A percentile compares a stretch with the other conserved stretches of the same genome.
Evolutionary conservation across 805 yeast species (phyloP).

Genomic region (Sugiyamaella lignohabitans): DNA sequence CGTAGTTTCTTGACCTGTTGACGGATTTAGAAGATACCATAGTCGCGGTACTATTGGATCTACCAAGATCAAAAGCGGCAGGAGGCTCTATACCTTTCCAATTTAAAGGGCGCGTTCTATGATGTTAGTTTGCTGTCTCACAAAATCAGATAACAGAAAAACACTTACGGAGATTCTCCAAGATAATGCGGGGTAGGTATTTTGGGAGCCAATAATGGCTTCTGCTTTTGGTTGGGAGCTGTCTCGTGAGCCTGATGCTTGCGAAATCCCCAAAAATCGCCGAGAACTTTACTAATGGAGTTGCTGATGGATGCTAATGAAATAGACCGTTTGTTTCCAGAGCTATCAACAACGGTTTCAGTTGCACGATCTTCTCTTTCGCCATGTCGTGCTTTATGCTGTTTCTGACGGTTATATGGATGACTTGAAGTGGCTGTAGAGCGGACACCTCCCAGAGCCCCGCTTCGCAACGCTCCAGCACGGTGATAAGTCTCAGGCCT

Average conservation of each 20-base stretch:
- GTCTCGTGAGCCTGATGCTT: not conserved
- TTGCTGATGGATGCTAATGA: not conserved
- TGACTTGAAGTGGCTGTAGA: not conserved
- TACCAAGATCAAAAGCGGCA: constrained; percentile 5
- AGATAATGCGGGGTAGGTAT: constrained; percentile 11
- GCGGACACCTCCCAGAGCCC: too few species aligned
- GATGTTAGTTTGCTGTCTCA: too few species aligned
- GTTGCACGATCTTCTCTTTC: not conserved
- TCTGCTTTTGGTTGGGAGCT: not conserved
- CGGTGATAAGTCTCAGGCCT: too few species aligned
- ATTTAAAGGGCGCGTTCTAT: not conserved
- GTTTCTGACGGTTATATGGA: not conserved
- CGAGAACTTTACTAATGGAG: not conserved
- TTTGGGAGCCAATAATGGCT: not conserved
- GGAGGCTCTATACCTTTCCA: constrained; percentile 12
- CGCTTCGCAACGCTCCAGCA: too few species aligned
- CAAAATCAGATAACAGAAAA: not conserved
- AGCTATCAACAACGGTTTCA: not conserved
- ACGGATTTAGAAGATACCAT: not conserved
- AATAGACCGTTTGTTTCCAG: not conserved
- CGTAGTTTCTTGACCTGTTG: not conserved
- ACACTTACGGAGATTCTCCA: constrained; percentile 13
- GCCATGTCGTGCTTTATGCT: not conserved
- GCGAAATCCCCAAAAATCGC: not conserved
- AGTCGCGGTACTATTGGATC: not conserved